Conservation (phyloP, 1,284 basidiomycete genomes). For the Apiotrichum gracile region DNA sequence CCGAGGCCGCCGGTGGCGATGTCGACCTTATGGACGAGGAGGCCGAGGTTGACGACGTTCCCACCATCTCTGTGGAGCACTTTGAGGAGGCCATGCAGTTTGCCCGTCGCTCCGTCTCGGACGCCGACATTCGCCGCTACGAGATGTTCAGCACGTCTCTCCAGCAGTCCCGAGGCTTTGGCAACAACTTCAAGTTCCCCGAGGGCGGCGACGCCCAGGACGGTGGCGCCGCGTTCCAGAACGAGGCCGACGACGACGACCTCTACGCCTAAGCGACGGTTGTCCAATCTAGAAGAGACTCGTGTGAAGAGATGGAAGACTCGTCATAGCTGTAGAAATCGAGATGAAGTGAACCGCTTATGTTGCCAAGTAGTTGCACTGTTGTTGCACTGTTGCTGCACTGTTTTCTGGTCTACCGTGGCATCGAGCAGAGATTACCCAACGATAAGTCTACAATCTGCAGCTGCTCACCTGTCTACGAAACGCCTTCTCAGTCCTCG, state of each 20-base stretch:
- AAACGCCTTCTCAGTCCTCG: no score
- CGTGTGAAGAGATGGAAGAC: no score
- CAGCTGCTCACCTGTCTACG: no score
- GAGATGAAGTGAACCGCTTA: no score
- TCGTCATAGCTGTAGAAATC: no score
- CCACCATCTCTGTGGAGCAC: slow-evolving; percentile 85
- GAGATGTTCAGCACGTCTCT: slow-evolving; percentile 47
- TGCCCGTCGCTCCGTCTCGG: slow-evolving; percentile 83
- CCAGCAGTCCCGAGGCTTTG: slow-evolving; percentile 43
- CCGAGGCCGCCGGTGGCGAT: slow-evolving; percentile 69
- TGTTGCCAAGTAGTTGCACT: no score
- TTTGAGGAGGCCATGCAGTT: slow-evolving; percentile 70
- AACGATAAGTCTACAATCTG: no score
- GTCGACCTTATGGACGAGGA: slow-evolving; percentile 52
- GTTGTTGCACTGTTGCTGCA: no score
- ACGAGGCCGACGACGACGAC: slow-evolving; percentile 48
- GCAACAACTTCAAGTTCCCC: slow-evolving; percentile 65
- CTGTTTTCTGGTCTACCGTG: no score
- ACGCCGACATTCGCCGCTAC: slow-evolving; percentile 76
- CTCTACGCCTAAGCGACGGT: slow-evolving; percentile 22
- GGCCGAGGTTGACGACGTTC: slow-evolving; percentile 83
- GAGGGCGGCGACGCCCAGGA: slow-evolving; percentile 56
- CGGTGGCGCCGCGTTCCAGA: slow-evolving; percentile 45
- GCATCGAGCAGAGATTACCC: no score
- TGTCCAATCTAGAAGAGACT: not conserved